Conservation (phyloP, 176 grass and related monocot genomes). For the Sorghum bicolor region Sorghum_bicolor_NCBIv3 NC_012878.2:53033001-53033500, state of each 20-base stretch:
- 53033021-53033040: background rate
- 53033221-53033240: background rate
- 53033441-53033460: slow-evolving; percentile 8
- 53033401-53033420: background rate
- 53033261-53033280: slow-evolving; percentile 85
- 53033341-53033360: slow-evolving; percentile 53
- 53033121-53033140: background rate
- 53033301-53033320: slow-evolving; percentile 55
- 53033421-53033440: background rate
- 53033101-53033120: slow-evolving; percentile 1
- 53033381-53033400: slow-evolving; percentile 60
- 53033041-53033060: background rate
- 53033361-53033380: slow-evolving; percentile 87
- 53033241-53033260: slow-evolving; percentile 18
- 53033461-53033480: background rate
- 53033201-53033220: background rate
- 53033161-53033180: background rate
- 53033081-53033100: background rate
- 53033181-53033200: background rate
- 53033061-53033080: background rate
- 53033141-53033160: background rate
- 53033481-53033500: background rate
- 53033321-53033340: slow-evolving; percentile 54
- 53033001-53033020: background rate
- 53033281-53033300: slow-evolving; percentile 65